A percentile compares a stretch with the other conserved stretches of the same genome.
Conservation (phyloP, 2,329 filamentous ascomycete genomes). For the Trichoderma afroharzianum region DNA sequence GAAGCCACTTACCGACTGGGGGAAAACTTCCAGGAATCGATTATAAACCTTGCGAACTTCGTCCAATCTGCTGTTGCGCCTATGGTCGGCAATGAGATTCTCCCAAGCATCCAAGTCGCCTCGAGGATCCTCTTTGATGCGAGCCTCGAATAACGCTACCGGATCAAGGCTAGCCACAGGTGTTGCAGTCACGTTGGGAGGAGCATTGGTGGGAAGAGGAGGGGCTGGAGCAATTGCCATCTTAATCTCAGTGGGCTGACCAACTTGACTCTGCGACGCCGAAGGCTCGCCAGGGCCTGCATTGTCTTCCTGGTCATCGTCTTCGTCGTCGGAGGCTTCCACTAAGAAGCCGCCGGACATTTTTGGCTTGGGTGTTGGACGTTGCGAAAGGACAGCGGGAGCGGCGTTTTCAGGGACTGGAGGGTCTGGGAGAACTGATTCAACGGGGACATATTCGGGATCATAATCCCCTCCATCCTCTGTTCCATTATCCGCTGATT, state of each 20-base stretch:
- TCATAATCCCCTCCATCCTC: conserved; percentile 58
- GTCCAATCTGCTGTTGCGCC: conserved; percentile 75
- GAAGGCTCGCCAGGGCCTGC: neutral
- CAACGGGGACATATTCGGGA: conserved; percentile 51
- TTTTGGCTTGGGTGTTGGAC: conserved; percentile 49
- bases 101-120: conserved; percentile 93
- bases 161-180: conserved; percentile 56
- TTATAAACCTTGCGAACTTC: conserved; percentile 78
- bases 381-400: conserved; percentile 28
- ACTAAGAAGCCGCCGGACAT: conserved; percentile 58
- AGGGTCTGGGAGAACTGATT: conserved; percentile 37
- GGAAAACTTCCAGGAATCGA: conserved; percentile 83
- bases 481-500: conserved; percentile 44
- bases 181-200: conserved; percentile 33
- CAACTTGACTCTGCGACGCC: conserved; percentile 8
- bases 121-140: conserved; percentile 86
- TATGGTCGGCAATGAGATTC: conserved; percentile 78
- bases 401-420: conserved; percentile 34
- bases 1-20: conserved; percentile 75
- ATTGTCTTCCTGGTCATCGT: conserved; percentile 25
- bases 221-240: conserved; percentile 23
- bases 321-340: conserved; percentile 58
- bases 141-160: conserved; percentile 79
- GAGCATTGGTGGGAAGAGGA: conserved; percentile 24
- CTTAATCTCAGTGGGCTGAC: conserved; percentile 23